Evolutionary conservation across 2,329 filamentous ascomycete genomes (phyloP), one percentile per base, ranked within the genome.

Genomic region (Hymenotorrendiella dingleyae): DNA sequence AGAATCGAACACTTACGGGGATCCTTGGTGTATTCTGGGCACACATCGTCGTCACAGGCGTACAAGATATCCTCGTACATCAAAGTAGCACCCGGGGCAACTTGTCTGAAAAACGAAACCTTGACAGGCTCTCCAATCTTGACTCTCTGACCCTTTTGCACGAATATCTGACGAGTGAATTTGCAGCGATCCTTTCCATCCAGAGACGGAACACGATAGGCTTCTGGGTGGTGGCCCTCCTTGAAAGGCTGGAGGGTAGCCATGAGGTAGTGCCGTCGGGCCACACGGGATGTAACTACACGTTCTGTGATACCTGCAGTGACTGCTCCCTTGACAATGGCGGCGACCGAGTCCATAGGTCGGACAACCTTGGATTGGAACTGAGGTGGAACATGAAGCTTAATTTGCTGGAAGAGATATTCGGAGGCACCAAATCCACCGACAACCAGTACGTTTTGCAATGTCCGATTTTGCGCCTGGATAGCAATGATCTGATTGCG

Each of bases 61-160:
- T 96, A 97, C 45, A 97, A 68, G 41, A 97, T 91, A 69, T 98
- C 93, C 71, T 98, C 93, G 64, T 98, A 98, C 93, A 98, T 97
- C 56, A 98, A 80, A 1, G 91, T 97, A 24, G 93, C 93, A 37
- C 93, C 93, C 1, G 93, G 93, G 5, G 93, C 93, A 42, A 98
- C 93, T 65, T 97, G 93, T 65, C 93, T 77, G 81, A 98, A 97
- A 69, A 97, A 97, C 8, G 87, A 94, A 33, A 97, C 93, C 74
- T 97, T 97, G 69, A 97, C 91, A 1, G 93, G 91, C 69, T 98
- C 93, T 58, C 93, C 93, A 64, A 95, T 97, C 82, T 97, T 97
- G 68, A 98, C 90, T 65, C 94, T 85, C 66, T 98, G 93, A 12
- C 93, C 93, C 71, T 96, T 97, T 61, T 96, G 93, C 52, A 98